Evolutionary conservation across 2,329 filamentous ascomycete genomes (phyloP).

Genomic region (Cercospora janseana): DNA sequence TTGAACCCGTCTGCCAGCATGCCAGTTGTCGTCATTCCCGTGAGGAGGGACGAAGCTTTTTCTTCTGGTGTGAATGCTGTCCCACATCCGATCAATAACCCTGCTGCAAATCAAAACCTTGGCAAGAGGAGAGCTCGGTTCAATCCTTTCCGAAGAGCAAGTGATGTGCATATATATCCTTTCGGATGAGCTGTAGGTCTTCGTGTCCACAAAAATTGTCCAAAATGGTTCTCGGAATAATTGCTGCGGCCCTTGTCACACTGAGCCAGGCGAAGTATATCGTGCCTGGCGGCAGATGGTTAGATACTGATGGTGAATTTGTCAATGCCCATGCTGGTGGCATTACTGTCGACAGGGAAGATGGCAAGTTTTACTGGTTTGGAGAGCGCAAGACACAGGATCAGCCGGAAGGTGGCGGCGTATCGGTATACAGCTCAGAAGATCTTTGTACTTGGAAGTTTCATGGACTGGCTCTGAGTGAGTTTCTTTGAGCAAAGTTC

Average conservation of each 20-base stretch:
- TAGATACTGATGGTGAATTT: slow-evolving; percentile 58
- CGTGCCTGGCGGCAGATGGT: slow-evolving; percentile 61
- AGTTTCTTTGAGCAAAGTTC: not conserved
- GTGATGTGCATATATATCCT: not conserved
- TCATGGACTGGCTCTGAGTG: slow-evolving; percentile 54
- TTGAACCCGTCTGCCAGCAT: not conserved
- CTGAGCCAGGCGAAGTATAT: slow-evolving; percentile 51
- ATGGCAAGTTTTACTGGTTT: slow-evolving; percentile 59
- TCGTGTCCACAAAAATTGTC: not conserved
- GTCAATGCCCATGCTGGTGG: slow-evolving; percentile 63
- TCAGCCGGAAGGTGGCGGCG: slow-evolving; percentile 58
- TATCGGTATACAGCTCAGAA: slow-evolving; percentile 61
- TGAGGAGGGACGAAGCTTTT: too few relatives aligned
- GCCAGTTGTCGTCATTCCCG: too few relatives aligned
- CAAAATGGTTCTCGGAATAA: not conserved
- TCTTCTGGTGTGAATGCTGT: not conserved
- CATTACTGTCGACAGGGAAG: slow-evolving; percentile 53
- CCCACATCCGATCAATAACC: slow-evolving; percentile 1
- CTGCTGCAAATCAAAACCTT: slow-evolving; percentile 1
- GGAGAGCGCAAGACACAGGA: slow-evolving; percentile 61
- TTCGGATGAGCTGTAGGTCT: not conserved
- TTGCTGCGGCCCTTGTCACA: not conserved
- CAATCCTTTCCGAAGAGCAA: slow-evolving; percentile 2
- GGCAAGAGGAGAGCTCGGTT: slow-evolving; percentile 13
- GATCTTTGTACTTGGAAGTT: slow-evolving; percentile 60